Evolutionary conservation across 2,329 filamentous ascomycete species (phyloP), one percentile per base, ranked within the genome.

Genomic region (Fusarium sp.): DNA sequence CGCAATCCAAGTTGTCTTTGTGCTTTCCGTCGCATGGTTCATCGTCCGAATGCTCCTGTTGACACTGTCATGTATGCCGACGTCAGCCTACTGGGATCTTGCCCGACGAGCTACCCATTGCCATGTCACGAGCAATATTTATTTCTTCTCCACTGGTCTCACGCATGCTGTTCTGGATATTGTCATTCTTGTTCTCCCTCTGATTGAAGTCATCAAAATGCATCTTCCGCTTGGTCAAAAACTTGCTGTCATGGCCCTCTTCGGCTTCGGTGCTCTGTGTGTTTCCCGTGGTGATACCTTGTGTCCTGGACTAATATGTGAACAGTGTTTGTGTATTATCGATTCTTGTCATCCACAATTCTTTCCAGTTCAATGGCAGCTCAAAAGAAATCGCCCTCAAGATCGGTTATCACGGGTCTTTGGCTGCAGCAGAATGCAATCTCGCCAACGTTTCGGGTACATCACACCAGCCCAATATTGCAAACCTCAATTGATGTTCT

Each of bases 21-120:
- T 36, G 3, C 59, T 73, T 2, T 70, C 73, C 2, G 32, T 62
- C 22, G 42, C 74, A 2, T 81, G 80, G 80, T 70, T 80, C 26
- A 60, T 78, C 9, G 61, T 79, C 12, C 65, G 79, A 34, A 77
- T 78, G 1, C 78, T 82, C 38, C 51, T 82, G 1, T 75, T 77
- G 7, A 79, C 79, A 3, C 77, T 83, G 41, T 78, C 79, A 47
- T 83, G 82, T 61, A 56, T 79, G 8, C 82, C 82, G 0, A 73
- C 82, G 2, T 77, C 79, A 12, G 78, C 76, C 6, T 80, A 80
- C 34, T 83, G 81, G 82, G 75, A 80, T 22, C 64, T 75, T 4
- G 74, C 79, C n/a, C 56, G 50, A 2, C 57, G 66, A 34, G 75
- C 70, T 5, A 74, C 68, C 1, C 57, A 72, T 3, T 83, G 82